These are phyloP conservation scores for Cymodocea nodosa DNA, from an alignment of 116 monocot species.

Conservation along the genomic window DNA sequence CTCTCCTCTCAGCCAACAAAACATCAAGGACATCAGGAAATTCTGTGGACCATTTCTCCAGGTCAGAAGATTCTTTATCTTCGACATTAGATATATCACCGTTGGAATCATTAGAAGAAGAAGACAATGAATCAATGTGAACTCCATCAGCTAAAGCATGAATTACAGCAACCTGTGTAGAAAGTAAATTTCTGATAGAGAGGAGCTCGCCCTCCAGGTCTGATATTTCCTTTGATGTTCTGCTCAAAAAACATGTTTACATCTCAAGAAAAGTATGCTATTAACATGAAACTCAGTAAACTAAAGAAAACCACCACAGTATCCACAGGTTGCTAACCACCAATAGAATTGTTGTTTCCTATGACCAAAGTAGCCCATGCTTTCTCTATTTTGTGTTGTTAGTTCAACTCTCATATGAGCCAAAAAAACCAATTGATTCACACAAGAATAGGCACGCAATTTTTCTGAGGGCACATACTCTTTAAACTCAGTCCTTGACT, in stretches of 20 bases:
- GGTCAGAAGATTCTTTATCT: slow-evolving; percentile 72
- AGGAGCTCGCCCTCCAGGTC: slow-evolving; percentile 96
- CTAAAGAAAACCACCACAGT: not conserved
- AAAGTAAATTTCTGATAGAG: slow-evolving; percentile 80
- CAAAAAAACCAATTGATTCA: no score
- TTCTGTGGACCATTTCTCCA: slow-evolving; percentile 76
- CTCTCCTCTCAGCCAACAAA: slow-evolving; percentile 92
- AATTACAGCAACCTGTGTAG: slow-evolving; percentile 82
- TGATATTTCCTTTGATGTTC: slow-evolving; percentile 98
- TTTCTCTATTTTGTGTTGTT: no score
- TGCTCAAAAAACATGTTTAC: slow-evolving; percentile 9
- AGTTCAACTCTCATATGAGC: no score
- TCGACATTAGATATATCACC: slow-evolving; percentile 39
- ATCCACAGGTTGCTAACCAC: not conserved
- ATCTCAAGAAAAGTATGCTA: not conserved
- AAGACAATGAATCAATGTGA: slow-evolving; percentile 55
- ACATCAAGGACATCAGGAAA: slow-evolving; percentile 92
- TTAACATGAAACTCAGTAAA: not conserved
- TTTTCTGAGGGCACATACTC: no score
- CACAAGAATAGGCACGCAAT: no score
- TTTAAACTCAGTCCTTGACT: no score
- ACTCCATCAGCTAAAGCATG: slow-evolving; percentile 90
- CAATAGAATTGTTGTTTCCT: not conserved
- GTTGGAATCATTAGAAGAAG: slow-evolving; percentile 34
- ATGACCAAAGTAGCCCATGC: no score